Evolutionary conservation across 441 rosid genomes (phyloP), one percentile per base, ranked within the genome.

Genomic region (Corymbia calophylla): DNA sequence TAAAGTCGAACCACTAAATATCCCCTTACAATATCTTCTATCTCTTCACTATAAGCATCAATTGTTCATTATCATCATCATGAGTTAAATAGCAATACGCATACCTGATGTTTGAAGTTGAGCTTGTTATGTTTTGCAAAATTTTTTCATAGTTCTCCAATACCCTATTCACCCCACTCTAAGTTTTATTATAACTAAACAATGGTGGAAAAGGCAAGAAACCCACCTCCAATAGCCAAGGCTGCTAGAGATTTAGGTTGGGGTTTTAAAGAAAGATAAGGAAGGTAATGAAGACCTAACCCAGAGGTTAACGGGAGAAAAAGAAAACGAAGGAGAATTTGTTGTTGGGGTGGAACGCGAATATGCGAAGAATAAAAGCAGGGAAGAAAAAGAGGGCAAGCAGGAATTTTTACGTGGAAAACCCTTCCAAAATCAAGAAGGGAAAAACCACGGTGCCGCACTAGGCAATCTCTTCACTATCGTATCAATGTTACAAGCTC

Each of bases 21-120:
- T 56, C 23, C 23, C 27, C 62, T 56, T 0, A 0, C 29, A 56
- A 56, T 0, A 56, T 4, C 13, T 23, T 21, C 62, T 56, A 39
- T 39, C 62, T 27, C 62, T 56, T 23, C 62, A 56, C 29, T 23
- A 0, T 56, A 21, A 56, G 9, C 62, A 56, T 56, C 29, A 23
- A 4, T 56, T 56, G 13, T 56, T 56, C 62, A 56, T 56, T 56
- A 56, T 56, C 60, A 56, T 56, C 27, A 56, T 27, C 60, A 56
- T 21, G 23, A 21, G 60, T 56, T 56, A 23, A 56, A 56, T 21
- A 56, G 23, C 21, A 23, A 1, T 56, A 56, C 9, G 29, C 62
- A 56, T 29, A 9, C 29, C 6, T 56, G 29, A 56, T 56, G 29
- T 56, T 55, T 54, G 19, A 54, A 54, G 19, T 21, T 56, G 12